Evolutionary conservation across 192 early-diverging fungal species (phyloP), one percentile per base, ranked within the genome.

Genomic region (Linnemannia zychae): DNA sequence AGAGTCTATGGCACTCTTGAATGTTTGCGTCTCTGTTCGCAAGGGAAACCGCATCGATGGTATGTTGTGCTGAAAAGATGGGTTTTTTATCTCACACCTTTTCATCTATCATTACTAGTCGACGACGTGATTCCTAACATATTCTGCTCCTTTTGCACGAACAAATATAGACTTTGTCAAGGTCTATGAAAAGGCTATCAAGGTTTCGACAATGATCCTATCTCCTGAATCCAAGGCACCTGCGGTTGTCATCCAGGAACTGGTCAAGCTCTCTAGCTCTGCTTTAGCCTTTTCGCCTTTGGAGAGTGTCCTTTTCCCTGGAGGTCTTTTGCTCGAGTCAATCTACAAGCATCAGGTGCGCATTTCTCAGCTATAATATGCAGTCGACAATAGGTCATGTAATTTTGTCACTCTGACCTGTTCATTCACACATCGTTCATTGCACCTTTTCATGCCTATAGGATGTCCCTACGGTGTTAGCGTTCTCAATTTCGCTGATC

Each of bases 401-500:
- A 38, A n/a, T 70, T 60, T 38, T 38, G 50, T 0, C 33, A 50
- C 7, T 5, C 36, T 36, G 18, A n/a, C 18, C 15, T 3, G 63
- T 34, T 68, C 49, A 31, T 28, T 63, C 6, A 63, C 15, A 5
- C 28, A 31, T 31, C 57, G 24, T 11, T 22, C 28, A 53, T 60
- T 16, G 60, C 12, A 44, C 47, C n/a, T 36, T 18, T 74, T 28
- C 40, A 16, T 67, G 46, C 49, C 67, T 70, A 60, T 53, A 93
- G 85, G 90, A 95, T 79, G 73, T 88, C 3, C 74, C 88, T n/a
- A 79, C 87, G 34, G 90, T 96, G 17, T 88, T 95, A 65, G 87
- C 91, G 17, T 96, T 97, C 87, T 90, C 88, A 20, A 88, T 97
- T 72, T 87, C 91, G 6, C 88, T 97, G 15, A 89, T 90, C 36